phyloP scores from a whole-genome alignment of 805 yeast genomes.

The Barnettozyma salicaria region DNA sequence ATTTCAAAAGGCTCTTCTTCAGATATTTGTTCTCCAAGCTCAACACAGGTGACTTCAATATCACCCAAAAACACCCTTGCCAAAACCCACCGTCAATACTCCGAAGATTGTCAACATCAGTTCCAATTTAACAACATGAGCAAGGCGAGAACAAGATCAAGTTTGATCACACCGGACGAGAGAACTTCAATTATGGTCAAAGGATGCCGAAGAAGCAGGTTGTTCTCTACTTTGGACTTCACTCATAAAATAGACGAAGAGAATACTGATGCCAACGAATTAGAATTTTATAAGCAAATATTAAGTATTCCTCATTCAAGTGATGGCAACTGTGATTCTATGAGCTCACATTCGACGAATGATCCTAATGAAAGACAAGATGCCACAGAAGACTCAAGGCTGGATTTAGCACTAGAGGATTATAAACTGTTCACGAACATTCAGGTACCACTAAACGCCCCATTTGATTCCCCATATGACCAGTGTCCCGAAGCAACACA shows the following conservation, averaged over 20 bases:
- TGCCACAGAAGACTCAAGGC: conserved; percentile 3
- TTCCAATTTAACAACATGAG: too few species aligned
- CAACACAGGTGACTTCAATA: background rate
- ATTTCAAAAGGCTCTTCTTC: too few species aligned
- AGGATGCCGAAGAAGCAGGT: conserved; percentile 7
- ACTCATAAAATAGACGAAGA: conserved; percentile 8
- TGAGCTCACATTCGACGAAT: too few species aligned
- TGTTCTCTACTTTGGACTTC: conserved; percentile 15
- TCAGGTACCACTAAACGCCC: background rate
- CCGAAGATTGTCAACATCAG: too few species aligned
- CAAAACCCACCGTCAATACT: too few species aligned
- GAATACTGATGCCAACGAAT: conserved; percentile 19
- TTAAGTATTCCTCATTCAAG: too few species aligned
- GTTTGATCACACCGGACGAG: conserved; percentile 6
- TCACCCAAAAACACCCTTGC: too few species aligned
- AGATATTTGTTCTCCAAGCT: background rate
- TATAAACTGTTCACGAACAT: conserved; percentile 19
- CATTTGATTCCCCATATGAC: background rate
- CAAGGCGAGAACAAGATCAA: conserved; percentile 9
- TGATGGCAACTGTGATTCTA: too few species aligned
- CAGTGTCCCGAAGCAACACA: background rate
- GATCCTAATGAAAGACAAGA: conserved; percentile 6
- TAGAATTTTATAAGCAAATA: conserved; percentile 19
- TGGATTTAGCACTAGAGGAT: conserved; percentile 18
- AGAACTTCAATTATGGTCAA: background rate